Percentiles rank a stretch among this genome's conserved stretches.
Conservation (phyloP, 1,284 basidiomycete species). For the Moesziomyces aphidis region DNA sequence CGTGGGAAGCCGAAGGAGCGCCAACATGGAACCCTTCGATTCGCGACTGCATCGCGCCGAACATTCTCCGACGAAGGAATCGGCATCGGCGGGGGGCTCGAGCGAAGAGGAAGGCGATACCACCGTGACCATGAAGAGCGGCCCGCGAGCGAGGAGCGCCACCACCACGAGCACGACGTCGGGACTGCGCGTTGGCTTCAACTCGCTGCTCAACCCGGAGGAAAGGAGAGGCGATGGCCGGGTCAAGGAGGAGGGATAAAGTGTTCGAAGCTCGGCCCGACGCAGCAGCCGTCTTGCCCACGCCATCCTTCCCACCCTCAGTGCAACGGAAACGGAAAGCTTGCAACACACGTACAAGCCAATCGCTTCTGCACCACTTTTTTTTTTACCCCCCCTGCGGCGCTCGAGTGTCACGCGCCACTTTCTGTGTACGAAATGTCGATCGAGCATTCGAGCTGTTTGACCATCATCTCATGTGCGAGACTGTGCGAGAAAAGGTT, state of each 20-base stretch:
- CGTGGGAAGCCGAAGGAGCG: not conserved
- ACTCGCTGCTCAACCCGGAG: slow-evolving; percentile 39
- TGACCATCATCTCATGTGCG: not conserved
- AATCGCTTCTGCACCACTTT: not conserved
- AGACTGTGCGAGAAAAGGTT: not conserved
- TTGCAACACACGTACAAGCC: not conserved
- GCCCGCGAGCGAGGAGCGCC: slow-evolving; percentile 22
- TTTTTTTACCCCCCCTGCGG: too few species aligned
- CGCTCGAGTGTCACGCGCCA: not conserved
- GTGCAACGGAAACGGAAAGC: not conserved
- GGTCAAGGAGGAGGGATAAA: slow-evolving; percentile 26
- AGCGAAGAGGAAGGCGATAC: slow-evolving; percentile 38
- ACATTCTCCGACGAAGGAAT: slow-evolving; percentile 5
- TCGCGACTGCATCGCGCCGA: slow-evolving; percentile 2
- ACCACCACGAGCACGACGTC: slow-evolving; percentile 33
- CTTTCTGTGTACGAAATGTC: not conserved
- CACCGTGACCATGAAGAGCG: slow-evolving; percentile 35
- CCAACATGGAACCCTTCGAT: slow-evolving; percentile 8
- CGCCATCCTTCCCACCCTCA: not conserved
- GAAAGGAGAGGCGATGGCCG: slow-evolving; percentile 8
- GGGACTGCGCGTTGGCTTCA: slow-evolving; percentile 33
- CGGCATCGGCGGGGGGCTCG: slow-evolving; percentile 7
- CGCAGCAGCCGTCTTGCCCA: not conserved
- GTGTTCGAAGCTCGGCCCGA: not conserved
- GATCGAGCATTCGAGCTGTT: not conserved